A percentile compares a stretch with the other conserved stretches of the same genome.
Evolutionary conservation across 768 basidiomycete genomes (phyloP).

Genomic region (Suillus clintonianus): DNA sequence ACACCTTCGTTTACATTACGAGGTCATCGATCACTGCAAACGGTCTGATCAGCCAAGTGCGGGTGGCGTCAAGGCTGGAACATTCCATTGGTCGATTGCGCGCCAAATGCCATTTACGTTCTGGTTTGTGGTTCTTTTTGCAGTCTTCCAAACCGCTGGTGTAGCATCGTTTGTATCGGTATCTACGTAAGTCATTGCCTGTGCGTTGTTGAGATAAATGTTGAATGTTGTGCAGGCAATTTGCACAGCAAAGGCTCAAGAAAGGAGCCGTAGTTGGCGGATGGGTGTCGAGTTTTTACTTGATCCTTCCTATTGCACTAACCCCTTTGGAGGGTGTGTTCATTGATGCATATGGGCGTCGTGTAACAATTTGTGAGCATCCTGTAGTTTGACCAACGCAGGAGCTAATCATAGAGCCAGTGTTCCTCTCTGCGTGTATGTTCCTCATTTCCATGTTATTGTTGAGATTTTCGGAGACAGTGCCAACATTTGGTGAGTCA

Average conservation of each 20-base stretch:
- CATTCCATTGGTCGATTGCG: conserved; percentile 35
- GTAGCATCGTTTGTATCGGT: conserved; percentile 46
- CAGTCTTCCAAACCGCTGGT: conserved; percentile 43
- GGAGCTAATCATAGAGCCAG: conserved; percentile 16
- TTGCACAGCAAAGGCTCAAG: conserved; percentile 42
- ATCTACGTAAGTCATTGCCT: conserved; percentile 35
- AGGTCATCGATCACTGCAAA: conserved; percentile 36
- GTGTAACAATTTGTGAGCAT: conserved; percentile 39
- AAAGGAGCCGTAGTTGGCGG: conserved; percentile 46
- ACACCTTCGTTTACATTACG: conserved; percentile 35
- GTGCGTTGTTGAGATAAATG: background rate
- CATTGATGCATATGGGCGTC: conserved; percentile 40
- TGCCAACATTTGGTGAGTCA: conserved; percentile 38
- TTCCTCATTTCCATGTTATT: conserved; percentile 45
- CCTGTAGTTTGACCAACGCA: background rate
- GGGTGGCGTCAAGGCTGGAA: conserved; percentile 22
- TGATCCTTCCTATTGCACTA: conserved; percentile 40
- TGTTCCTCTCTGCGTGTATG: conserved; percentile 40
- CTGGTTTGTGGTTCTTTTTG: conserved; percentile 43
- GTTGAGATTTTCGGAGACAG: conserved; percentile 39
- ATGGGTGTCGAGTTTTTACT: conserved; percentile 46
- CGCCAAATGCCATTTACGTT: conserved; percentile 38
- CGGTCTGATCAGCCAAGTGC: conserved; percentile 30
- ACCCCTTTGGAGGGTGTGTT: conserved; percentile 44
- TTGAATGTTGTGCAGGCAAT: conserved; percentile 31